Evolutionary conservation across 352 stramenopile genomes (phyloP).

Genomic region (Globisporangium nagaii): DNA sequence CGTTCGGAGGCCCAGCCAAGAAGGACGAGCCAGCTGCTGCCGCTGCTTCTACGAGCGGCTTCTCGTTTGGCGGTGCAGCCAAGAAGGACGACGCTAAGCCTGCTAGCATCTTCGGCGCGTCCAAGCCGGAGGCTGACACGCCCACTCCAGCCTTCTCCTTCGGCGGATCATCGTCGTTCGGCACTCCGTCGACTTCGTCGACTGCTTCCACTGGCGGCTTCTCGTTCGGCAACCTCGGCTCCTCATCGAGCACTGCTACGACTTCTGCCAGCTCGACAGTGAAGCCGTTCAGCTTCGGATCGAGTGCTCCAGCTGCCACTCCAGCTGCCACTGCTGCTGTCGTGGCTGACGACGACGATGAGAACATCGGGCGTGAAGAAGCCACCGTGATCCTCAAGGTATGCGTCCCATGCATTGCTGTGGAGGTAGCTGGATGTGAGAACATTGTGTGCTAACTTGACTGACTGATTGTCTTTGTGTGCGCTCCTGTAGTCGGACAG

Average conservation of each 20-base stretch:
- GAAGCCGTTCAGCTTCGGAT: conserved; percentile 31
- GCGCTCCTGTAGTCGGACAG: conserved; percentile 42
- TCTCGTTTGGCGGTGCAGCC: conserved; percentile 41
- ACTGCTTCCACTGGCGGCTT: background rate
- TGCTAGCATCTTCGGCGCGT: conserved; percentile 14
- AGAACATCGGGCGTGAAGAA: conserved; percentile 77
- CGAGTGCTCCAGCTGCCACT: conserved; percentile 2
- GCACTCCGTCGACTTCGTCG: background rate
- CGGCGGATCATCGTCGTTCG: conserved; percentile 1
- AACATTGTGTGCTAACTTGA: background rate
- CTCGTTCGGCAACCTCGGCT: conserved; percentile 8
- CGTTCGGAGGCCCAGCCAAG: conserved; percentile 36
- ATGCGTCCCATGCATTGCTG: background rate
- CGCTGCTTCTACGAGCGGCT: too few relatives aligned
- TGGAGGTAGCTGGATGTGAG: background rate
- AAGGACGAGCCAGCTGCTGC: conserved; percentile 2
- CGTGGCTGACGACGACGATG: conserved; percentile 59
- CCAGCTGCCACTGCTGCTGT: conserved; percentile 11
- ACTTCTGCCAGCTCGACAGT: conserved; percentile 1
- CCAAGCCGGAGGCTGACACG: background rate
- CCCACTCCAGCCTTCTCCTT: background rate
- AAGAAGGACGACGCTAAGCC: conserved; percentile 10
- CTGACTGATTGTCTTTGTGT: background rate
- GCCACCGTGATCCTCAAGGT: conserved; percentile 87
- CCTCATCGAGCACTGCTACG: background rate